Base-by-base conservation (phyloP, 345 rosid species). In the Moricandia moricandioides region DNA sequence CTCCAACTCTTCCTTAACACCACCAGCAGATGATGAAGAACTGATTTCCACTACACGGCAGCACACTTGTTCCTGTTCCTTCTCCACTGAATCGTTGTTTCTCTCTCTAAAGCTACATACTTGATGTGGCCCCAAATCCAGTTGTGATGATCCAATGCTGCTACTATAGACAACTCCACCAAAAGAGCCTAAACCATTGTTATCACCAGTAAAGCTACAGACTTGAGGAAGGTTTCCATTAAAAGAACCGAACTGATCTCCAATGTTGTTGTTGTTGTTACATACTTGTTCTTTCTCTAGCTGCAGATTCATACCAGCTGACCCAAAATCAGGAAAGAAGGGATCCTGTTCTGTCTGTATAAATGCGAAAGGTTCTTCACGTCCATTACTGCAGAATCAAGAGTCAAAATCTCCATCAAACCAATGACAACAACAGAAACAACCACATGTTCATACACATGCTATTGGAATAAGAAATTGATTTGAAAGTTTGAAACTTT, bases 21-120 rank as follows among this genome's bases (percentile, higher is more conserved):
- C 70, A 9, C 81, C 77, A 60, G 58, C 81, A 31, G 74, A 78
- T 31, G 81, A 78, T 2, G 81, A 73, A 78, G 81, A 73, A 45
- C 67, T 73, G 52, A 78, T 73, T 7, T 78, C 81, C 14, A 78
- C 63, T 3, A 67, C 65, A 61, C 26, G 45, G 3, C 30, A 10
- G 49, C 57, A 71, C 7, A 59, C 56, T 59, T 72, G 69, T 21
- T 71, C 67, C 1, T 1, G 71, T 43, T 47, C 62, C n/a, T 43
- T 75, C 47, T 31, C 14, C 52, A 71, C 30, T 58, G 35, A 58
- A 27, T 18, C 33, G 10, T 76, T 7, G 45, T 76, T 54, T 54
- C 8, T 0, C 12, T 35, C 65, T 76, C 65, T 63, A 63, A 62
- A 29, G 65, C 51, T 57, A 77, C 40, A 65, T 0, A 56, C 17